phyloP scores from a whole-genome alignment of 2,329 filamentous ascomycete genomes.

The Aspergillus intermedius region DNA sequence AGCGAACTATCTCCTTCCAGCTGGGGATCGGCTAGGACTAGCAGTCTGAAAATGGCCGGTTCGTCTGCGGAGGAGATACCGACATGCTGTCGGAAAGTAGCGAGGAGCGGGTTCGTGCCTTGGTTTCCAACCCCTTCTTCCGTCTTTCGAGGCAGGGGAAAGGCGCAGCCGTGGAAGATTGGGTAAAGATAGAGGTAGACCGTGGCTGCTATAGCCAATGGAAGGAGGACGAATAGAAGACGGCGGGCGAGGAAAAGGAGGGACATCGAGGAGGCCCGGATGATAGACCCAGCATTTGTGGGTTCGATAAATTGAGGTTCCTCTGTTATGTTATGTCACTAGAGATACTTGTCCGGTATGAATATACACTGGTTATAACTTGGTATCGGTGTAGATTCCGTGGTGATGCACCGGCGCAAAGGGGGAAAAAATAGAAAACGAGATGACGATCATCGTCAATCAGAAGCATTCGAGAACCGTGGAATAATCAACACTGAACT shows the following conservation, averaged over 20 bases:
- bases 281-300: background rate
- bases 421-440: constrained; percentile 4
- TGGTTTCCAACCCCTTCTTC: constrained; percentile 2
- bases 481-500: background rate
- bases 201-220: constrained; percentile 63
- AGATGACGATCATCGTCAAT: background rate
- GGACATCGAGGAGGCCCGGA: constrained; percentile 40
- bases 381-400: background rate
- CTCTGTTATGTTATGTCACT: background rate
- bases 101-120: constrained; percentile 20
- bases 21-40: constrained; percentile 86
- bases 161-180: constrained; percentile 69
- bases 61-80: constrained; percentile 9
- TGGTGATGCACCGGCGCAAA: background rate
- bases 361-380: background rate
- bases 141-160: constrained; percentile 50
- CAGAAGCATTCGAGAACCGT: background rate
- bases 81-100: constrained; percentile 34
- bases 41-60: constrained; percentile 71
- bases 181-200: constrained; percentile 85
- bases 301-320: constrained; percentile 1
- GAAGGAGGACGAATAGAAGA: constrained; percentile 48
- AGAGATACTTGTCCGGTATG: background rate
- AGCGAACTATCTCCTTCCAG: constrained; percentile 88
- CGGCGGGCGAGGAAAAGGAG: constrained; percentile 42